Evolutionary conservation across 2,329 filamentous ascomycete genomes (phyloP).

Genomic region (Aspergillus sp.): DNA sequence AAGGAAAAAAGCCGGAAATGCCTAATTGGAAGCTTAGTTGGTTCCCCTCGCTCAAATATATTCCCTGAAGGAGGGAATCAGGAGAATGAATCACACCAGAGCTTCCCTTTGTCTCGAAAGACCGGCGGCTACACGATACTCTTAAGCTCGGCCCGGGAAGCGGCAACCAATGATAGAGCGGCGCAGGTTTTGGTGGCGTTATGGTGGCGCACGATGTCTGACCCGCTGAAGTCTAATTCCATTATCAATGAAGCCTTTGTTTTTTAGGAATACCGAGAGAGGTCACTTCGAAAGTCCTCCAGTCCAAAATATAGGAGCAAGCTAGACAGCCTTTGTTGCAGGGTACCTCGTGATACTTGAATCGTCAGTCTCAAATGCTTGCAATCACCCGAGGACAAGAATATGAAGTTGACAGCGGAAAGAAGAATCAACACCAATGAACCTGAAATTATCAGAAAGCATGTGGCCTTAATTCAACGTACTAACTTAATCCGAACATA

Average conservation of each 20-base stretch:
- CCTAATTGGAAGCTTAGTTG: not conserved
- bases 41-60: not conserved
- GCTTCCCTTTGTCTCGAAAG: not conserved
- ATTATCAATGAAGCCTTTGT: not conserved
- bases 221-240: not conserved
- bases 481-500: not conserved
- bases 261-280: not conserved
- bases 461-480: not conserved
- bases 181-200: not conserved
- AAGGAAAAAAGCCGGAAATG: not conserved
- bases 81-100: not conserved
- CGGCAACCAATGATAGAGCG: not conserved
- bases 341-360: not conserved
- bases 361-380: not conserved
- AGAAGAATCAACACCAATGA: not conserved
- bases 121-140: not conserved
- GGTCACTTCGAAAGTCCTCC: not conserved
- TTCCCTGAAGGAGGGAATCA: not conserved
- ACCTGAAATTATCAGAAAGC: not conserved
- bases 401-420: not conserved
- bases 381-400: not conserved
- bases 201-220: not conserved
- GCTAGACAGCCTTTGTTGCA: not conserved
- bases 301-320: not conserved
- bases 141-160: not conserved